Conservation (phyloP, 352 stramenopile genomes). For the Phytophthora pluvialis region DNA sequence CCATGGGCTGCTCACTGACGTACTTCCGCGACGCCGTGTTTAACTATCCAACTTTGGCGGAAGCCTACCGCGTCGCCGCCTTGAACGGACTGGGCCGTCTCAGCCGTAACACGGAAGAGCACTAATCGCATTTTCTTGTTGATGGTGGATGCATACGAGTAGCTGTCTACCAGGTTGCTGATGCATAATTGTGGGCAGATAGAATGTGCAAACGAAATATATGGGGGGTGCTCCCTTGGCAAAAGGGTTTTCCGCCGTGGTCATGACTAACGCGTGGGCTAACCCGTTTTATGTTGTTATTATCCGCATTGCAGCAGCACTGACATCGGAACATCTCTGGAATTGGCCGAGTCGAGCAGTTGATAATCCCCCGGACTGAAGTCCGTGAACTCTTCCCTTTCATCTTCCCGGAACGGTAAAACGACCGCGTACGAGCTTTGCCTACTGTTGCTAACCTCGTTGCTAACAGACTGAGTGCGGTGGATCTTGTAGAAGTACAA, state of each 20-base stretch:
- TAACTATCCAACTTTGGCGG: constrained; percentile 93
- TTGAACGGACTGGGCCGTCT: constrained; percentile 89
- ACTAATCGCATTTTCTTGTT: constrained; percentile 44
- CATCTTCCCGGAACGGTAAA: constrained; percentile 33
- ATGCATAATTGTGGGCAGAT: constrained; percentile 21
- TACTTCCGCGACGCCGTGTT: constrained; percentile 93
- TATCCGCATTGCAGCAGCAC: constrained; percentile 30
- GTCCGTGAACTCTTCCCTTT: constrained; percentile 37
- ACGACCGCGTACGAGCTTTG: constrained; percentile 15
- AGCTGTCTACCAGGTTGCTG: constrained; percentile 21
- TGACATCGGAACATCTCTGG: constrained; percentile 23
- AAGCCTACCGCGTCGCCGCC: constrained; percentile 90
- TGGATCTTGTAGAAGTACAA: constrained; percentile 42
- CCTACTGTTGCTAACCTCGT: constrained; percentile 1
- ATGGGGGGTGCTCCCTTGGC: constrained; percentile 5
- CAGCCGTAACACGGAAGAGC: constrained; percentile 74
- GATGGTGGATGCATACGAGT: constrained; percentile 6
- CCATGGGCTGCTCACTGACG: constrained; percentile 78
- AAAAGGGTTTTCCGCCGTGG: constrained; percentile 10
- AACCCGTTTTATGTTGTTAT: constrained; percentile 7
- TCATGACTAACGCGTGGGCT: not conserved
- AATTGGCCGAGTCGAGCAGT: constrained; percentile 27
- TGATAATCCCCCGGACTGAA: constrained; percentile 25
- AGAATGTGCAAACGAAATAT: constrained; percentile 41
- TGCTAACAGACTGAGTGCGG: not conserved